phyloP scores from a whole-genome alignment of 495 filamentous ascomycete genomes.

The Podospora pseudocomata region DNA sequence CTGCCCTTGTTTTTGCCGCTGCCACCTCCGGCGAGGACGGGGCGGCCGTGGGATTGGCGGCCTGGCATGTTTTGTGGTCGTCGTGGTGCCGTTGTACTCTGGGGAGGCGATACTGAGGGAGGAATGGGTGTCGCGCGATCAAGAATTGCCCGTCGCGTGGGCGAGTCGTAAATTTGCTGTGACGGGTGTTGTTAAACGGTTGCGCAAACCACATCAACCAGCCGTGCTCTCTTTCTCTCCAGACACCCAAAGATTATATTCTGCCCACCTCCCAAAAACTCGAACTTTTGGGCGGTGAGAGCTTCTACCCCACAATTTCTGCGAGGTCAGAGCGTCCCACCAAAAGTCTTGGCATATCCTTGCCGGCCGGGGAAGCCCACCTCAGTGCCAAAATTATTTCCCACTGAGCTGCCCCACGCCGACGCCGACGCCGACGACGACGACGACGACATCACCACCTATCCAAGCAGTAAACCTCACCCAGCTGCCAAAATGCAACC shows the following conservation, averaged over 20 bases:
- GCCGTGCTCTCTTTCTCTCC: not conserved
- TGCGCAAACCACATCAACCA: not conserved
- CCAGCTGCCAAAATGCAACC: constrained; percentile 54
- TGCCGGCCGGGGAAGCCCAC: not conserved
- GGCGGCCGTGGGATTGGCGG: constrained; percentile 58
- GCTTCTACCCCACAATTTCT: not conserved
- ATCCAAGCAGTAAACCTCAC: too few relatives aligned
- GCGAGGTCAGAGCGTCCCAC: constrained; percentile 6
- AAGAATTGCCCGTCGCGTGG: too few relatives aligned
- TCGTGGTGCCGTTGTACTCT: not conserved
- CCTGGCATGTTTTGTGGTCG: constrained; percentile 57
- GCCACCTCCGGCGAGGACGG: constrained; percentile 38
- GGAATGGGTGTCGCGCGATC: too few relatives aligned
- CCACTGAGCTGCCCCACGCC: too few relatives aligned
- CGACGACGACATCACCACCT: not conserved
- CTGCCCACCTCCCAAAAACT: constrained; percentile 16
- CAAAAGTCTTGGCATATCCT: not conserved
- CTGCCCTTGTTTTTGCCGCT: constrained; percentile 37
- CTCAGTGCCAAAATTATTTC: too few relatives aligned
- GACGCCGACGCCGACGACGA: too few relatives aligned
- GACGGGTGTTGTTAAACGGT: too few relatives aligned
- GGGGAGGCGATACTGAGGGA: not conserved
- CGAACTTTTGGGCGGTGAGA: constrained; percentile 32
- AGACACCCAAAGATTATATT: constrained; percentile 22
- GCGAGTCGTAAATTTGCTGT: too few relatives aligned